A percentile compares a stretch with the other conserved stretches of the same genome.
phyloP scores from a whole-genome alignment of 2,329 filamentous ascomycete genomes.

The Teratosphaeria viscida region DNA sequence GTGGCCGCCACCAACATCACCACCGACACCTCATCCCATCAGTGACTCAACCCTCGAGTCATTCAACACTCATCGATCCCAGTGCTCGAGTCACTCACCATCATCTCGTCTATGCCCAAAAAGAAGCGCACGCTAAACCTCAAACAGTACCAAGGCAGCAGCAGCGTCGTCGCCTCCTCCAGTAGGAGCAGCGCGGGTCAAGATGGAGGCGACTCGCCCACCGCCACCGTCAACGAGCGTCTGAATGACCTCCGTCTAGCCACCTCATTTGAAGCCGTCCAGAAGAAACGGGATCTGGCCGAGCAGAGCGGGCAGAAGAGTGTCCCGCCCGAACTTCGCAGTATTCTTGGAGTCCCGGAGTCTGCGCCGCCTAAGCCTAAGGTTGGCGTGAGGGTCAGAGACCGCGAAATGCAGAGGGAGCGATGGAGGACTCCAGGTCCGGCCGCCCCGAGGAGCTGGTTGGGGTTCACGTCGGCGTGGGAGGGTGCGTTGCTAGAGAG shows the following conservation, averaged over 20 bases:
- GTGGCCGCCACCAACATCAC: neutral
- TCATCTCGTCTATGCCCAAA: conserved; percentile 29
- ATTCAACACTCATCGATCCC: neutral
- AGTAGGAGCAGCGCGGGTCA: conserved; percentile 13
- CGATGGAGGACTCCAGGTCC: conserved; percentile 32
- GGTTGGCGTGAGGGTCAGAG: conserved; percentile 25
- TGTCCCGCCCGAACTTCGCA: conserved; percentile 35
- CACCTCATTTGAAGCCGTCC: conserved; percentile 26
- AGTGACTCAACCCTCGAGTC: neutral
- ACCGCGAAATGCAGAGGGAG: conserved; percentile 19
- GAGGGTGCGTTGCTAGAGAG: conserved; percentile 9
- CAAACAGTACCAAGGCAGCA: conserved; percentile 28
- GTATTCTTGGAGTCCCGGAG: conserved; percentile 36
- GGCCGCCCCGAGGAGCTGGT: conserved; percentile 37
- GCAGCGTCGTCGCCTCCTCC: conserved; percentile 17
- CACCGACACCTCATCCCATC: neutral
- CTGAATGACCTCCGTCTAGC: conserved; percentile 37
- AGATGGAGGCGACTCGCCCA: conserved; percentile 10
- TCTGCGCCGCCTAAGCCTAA: conserved; percentile 36
- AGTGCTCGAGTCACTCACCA: conserved; percentile 1
- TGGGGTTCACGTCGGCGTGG: conserved; percentile 22
- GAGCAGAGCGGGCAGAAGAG: conserved; percentile 28
- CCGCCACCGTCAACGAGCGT: conserved; percentile 35
- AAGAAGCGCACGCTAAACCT: conserved; percentile 37
- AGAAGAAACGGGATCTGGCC: conserved; percentile 34